These are phyloP conservation scores for Neurospora sp. DNA, from an alignment of 2,329 filamentous ascomycete species.

Conservation along the genomic window DNA sequence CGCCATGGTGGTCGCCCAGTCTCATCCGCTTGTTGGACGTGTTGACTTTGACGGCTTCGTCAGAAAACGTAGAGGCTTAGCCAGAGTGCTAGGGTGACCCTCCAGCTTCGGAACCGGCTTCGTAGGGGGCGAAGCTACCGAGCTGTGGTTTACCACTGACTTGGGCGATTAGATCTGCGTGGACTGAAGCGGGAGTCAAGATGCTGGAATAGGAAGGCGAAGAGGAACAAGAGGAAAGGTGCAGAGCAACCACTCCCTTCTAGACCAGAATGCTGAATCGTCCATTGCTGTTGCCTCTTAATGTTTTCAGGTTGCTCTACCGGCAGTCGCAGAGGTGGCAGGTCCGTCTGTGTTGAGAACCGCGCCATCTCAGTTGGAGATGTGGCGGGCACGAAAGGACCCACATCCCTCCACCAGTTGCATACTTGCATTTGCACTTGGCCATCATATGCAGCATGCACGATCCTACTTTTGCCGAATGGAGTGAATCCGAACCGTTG, in stretches of 20 bases:
- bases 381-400: neutral
- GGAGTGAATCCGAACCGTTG: too few species aligned
- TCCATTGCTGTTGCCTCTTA: neutral
- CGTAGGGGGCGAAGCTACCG: too few species aligned
- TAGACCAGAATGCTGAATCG: neutral
- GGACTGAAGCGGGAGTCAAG: neutral
- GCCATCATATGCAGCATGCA: neutral
- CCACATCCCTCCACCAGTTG: neutral
- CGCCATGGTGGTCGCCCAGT: neutral
- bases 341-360: neutral
- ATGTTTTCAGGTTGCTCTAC: neutral
- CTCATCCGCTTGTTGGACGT: neutral
- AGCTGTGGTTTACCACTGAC: too few species aligned
- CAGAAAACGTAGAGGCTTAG: neutral
- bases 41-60: neutral
- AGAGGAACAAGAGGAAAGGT: neutral
- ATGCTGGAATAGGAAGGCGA: neutral
- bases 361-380: neutral
- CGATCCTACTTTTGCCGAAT: too few species aligned
- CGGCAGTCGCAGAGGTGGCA: neutral
- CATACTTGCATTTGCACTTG: too few species aligned
- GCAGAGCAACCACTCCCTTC: neutral
- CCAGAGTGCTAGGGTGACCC: neutral
- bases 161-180: too few species aligned
- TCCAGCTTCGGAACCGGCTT: neutral